phyloP scores from a whole-genome alignment of 139 green algal species.

The Asterochloris erici region DNA sequence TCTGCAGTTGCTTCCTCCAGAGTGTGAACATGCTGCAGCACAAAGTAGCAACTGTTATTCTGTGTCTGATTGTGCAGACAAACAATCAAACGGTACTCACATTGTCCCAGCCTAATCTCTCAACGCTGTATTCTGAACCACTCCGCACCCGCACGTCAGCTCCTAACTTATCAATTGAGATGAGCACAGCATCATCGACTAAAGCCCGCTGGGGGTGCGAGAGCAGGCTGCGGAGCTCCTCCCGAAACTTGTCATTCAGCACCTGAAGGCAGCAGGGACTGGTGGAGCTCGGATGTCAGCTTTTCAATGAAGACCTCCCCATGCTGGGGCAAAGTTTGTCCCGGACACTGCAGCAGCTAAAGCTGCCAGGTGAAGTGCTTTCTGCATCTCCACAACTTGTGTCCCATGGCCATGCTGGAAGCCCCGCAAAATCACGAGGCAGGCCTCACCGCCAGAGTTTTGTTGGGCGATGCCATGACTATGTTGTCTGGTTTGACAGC shows the following conservation, averaged over 20 bases:
- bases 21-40: constrained; percentile 42
- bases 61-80: too few relatives aligned
- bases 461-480: constrained; percentile 48
- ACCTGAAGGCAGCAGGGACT: constrained; percentile 29
- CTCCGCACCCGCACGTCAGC: constrained; percentile 83
- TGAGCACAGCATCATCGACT: constrained; percentile 78
- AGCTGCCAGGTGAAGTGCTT: too few relatives aligned
- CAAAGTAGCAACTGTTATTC: too few relatives aligned
- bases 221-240: constrained; percentile 54
- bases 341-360: constrained; percentile 5
- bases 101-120: constrained; percentile 64
- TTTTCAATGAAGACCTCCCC: too few relatives aligned
- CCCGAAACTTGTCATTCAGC: constrained; percentile 64
- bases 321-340: not conserved
- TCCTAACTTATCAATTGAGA: constrained; percentile 87
- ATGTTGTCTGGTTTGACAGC: constrained; percentile 76
- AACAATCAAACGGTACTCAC: not conserved
- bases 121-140: constrained; percentile 73
- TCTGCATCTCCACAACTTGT: too few relatives aligned
- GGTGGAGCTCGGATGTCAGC: too few relatives aligned
- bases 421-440: too few relatives aligned
- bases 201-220: not conserved
- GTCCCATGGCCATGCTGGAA: too few relatives aligned
- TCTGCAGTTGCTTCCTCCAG: constrained; percentile 45
- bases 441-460: constrained; percentile 55